phyloP scores from a whole-genome alignment of 2,329 filamentous ascomycete genomes.

The Canariomyces notabilis region DNA sequence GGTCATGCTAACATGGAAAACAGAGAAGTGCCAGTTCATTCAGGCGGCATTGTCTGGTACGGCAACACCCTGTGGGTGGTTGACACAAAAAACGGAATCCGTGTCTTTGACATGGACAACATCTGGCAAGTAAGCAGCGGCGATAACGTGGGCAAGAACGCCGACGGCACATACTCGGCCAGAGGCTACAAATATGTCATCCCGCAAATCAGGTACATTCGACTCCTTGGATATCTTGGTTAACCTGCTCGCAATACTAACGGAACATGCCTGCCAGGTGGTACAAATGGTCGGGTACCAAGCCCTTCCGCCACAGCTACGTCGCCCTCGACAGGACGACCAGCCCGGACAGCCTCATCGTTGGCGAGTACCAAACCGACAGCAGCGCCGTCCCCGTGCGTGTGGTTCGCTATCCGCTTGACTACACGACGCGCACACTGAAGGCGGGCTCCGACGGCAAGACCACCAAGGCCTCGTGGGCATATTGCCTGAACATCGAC shows the following conservation, averaged over 20 bases:
- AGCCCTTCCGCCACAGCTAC: conserved; percentile 32
- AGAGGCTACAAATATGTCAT: conserved; percentile 32
- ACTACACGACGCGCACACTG: conserved; percentile 27
- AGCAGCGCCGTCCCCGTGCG: conserved; percentile 25
- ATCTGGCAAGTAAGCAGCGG: conserved; percentile 32
- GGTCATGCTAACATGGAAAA: background rate
- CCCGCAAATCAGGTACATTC: conserved; percentile 30
- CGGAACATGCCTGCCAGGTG: conserved; percentile 12
- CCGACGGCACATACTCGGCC: conserved; percentile 28
- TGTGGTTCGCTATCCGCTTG: conserved; percentile 30
- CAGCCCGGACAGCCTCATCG: conserved; percentile 28
- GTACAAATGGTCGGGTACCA: conserved; percentile 25
- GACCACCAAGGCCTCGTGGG: conserved; percentile 27
- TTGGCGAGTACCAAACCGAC: conserved; percentile 31
- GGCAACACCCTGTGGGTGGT: conserved; percentile 33
- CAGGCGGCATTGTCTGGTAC: conserved; percentile 35
- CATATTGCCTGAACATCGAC: conserved; percentile 30
- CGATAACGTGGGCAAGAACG: conserved; percentile 30
- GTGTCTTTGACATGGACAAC: conserved; percentile 34
- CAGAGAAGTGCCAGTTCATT: conserved; percentile 29
- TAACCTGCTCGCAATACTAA: background rate
- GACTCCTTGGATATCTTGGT: background rate
- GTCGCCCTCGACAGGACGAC: conserved; percentile 34
- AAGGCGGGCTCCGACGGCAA: conserved; percentile 17
- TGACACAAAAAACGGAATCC: conserved; percentile 32